Base-by-base conservation (phyloP, 2,329 filamentous ascomycete genomes). In the Clonostachys rhizophaga region DNA sequence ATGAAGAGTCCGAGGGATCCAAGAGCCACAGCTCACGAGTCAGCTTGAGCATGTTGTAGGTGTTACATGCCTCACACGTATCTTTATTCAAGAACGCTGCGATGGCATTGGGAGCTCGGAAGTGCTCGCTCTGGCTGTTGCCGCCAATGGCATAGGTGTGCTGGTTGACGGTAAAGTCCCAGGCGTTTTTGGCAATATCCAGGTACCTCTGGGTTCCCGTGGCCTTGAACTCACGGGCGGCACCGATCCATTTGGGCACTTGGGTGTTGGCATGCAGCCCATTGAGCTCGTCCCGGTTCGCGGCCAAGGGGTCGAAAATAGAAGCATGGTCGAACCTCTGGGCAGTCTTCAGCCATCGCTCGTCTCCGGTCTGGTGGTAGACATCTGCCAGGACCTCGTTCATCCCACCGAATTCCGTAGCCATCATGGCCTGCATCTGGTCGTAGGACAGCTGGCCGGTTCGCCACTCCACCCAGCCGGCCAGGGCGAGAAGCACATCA, bases 1-100 rank as follows among this genome's bases (percentile, higher is more conserved):
- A 78, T 9, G 43, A 43, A 4, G 68, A 57, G 16, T 60, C 60
- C 1, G 51, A 58, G 0, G 73, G 72, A 30, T 73, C 62, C 34
- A 69, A 57, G 2, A 65, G 58, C 69, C 70, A 79, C 5, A 79
- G 63, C 47, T 78, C 74, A 1, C 74, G 66, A 0, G 76, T 77
- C 35, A 79, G 58, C 54, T 78, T 78, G 42, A 79, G 70, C 76
- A 79, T 79, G 53, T 79, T 79, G 55, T 78, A 78, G 1, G 72
- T 74, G 56, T 79, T 78, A 59, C 76, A 79, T 3, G 67, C 67
- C 57, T 79, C 76, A 41, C 66, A 69, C 0, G 75, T 78, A 54
- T 79, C 76, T 0, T 59, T 54, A 5, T 57, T 58, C 11, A 79
- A 60, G 45, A 67, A 71, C 4, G 52, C 54, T 0, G 74, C 62